phyloP scores from a whole-genome alignment of 768 basidiomycete genomes.

The Zangia roseola region DNA sequence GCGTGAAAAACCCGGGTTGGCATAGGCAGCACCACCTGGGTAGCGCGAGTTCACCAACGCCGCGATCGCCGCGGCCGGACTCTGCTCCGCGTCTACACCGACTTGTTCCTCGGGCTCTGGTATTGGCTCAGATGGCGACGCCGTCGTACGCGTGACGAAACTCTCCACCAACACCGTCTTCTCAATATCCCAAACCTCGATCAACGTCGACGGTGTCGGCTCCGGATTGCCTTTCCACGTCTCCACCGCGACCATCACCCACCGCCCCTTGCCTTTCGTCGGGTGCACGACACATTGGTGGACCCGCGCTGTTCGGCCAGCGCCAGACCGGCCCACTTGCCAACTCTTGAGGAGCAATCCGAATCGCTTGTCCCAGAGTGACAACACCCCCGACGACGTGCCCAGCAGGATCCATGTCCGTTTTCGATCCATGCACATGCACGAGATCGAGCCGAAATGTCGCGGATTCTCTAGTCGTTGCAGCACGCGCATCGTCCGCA shows the following conservation, averaged over 20 bases:
- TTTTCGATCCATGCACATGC: slow-evolving; percentile 80
- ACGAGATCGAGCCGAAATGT: slow-evolving; percentile 83
- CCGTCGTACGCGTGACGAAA: slow-evolving; percentile 57
- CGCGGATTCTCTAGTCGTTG: slow-evolving; percentile 82
- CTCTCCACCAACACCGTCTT: slow-evolving; percentile 76
- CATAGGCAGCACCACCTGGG: slow-evolving; percentile 32
- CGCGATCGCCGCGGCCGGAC: slow-evolving; percentile 73
- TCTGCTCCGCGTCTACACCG: slow-evolving; percentile 57
- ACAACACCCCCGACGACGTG: slow-evolving; percentile 79
- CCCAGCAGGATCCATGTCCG: slow-evolving; percentile 88
- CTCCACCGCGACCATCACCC: slow-evolving; percentile 85
- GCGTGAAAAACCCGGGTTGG: slow-evolving; percentile 16
- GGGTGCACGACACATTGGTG: slow-evolving; percentile 83
- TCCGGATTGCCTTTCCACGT: slow-evolving; percentile 41
- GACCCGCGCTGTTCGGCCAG: slow-evolving; percentile 55
- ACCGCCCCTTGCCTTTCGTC: slow-evolving; percentile 80
- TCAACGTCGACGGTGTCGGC: slow-evolving; percentile 45
- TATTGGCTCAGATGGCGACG: slow-evolving; percentile 43
- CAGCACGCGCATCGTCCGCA: slow-evolving; percentile 78
- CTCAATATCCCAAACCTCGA: slow-evolving; percentile 95
- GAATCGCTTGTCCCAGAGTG: slow-evolving; percentile 95
- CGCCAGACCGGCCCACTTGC: slow-evolving; percentile 62
- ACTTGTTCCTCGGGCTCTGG: slow-evolving; percentile 53
- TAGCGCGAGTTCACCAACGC: slow-evolving; percentile 74
- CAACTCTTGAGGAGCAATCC: slow-evolving; percentile 87